Evolutionary conservation across 208 protist genomes (phyloP).

Genomic region (Leptomonas pyrrhocoris): DNA sequence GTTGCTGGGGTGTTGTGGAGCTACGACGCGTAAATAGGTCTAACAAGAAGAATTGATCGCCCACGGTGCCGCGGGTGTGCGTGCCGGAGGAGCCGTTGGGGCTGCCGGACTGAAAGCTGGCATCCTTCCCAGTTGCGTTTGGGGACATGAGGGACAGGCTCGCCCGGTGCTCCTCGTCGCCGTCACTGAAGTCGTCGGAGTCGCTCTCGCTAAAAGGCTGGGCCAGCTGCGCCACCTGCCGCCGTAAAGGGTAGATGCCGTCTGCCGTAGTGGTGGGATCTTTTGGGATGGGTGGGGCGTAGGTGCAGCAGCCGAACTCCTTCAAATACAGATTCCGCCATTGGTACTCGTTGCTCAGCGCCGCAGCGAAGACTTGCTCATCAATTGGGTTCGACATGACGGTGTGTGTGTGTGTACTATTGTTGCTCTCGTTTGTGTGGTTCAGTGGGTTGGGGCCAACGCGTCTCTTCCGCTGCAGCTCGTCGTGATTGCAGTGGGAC

Average conservation of each 20-base stretch:
- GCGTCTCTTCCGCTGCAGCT: no score
- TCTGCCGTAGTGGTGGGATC: slow-evolving; percentile 56
- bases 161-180: slow-evolving; percentile 7
- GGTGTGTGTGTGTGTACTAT: background rate
- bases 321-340: slow-evolving; percentile 85
- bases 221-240: slow-evolving; percentile 18
- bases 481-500: no score
- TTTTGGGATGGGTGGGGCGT: slow-evolving; percentile 72
- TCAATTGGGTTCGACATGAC: slow-evolving; percentile 10
- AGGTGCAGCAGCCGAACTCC: slow-evolving; percentile 72
- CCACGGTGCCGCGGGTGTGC: background rate
- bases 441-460: no score
- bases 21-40: slow-evolving; percentile 10
- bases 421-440: background rate
- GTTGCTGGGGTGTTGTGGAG: slow-evolving; percentile 2
- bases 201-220: slow-evolving; percentile 20
- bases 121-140: background rate
- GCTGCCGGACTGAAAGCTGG: slow-evolving; percentile 8
- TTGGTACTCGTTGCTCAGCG: slow-evolving; percentile 79
- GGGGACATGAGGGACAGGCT: slow-evolving; percentile 1
- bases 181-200: slow-evolving; percentile 14
- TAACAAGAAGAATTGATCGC: slow-evolving; percentile 28
- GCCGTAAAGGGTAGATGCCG: slow-evolving; percentile 29
- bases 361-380: slow-evolving; percentile 41
- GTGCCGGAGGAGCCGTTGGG: background rate